Base-by-base conservation (phyloP, 805 yeast species). In the Candida sphagnicola region DNA sequence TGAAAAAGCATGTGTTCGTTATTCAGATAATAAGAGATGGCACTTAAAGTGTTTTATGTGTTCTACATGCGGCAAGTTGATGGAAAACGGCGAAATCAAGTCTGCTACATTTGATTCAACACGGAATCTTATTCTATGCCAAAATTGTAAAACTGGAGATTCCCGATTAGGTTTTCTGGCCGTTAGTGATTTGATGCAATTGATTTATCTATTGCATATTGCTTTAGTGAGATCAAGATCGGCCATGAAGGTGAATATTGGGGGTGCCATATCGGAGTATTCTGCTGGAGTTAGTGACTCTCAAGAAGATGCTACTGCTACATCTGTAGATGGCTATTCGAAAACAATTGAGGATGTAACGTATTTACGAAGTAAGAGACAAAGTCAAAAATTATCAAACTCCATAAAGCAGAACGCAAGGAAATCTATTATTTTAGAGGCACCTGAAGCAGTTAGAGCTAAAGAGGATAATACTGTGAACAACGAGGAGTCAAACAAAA, bases 1-100 rank as follows among this genome's bases (percentile, higher is more conserved):
- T 28, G 97, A 93, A 59, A 93, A 82, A 48, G 74, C 74, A n/a
- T 91, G 98, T 61, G 65, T 80, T 12, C 73, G 71, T 32, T 75
- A 70, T 47, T 67, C 67, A 15, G 44, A 39, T 2, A 79, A 78
- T 25, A 64, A 67, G 35, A 75, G 96, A 49, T 91, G 96, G 97
- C 99, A 93, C 57, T 42, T 70, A 11, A 65, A 73, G 19, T 93
- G 99, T 61, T 73, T 91, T 31, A 51, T 57, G 8, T 91, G 98
- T 53, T 59, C 75, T 0, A 54, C 55, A 6, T 90, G 97, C 56
- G 52, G 59, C 11, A 70, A 72, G 12, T 41, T 40, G 11, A 47
- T 54, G 29, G 43, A 48, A 4, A 45, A 56, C 0, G 56, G 56
- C 31, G 68, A 74, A n/a, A 45, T 70, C 12, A 56, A 61, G 12